Base-by-base conservation (phyloP, 164 flowering plant genomes). In the Aristolochia contorta region DNA sequence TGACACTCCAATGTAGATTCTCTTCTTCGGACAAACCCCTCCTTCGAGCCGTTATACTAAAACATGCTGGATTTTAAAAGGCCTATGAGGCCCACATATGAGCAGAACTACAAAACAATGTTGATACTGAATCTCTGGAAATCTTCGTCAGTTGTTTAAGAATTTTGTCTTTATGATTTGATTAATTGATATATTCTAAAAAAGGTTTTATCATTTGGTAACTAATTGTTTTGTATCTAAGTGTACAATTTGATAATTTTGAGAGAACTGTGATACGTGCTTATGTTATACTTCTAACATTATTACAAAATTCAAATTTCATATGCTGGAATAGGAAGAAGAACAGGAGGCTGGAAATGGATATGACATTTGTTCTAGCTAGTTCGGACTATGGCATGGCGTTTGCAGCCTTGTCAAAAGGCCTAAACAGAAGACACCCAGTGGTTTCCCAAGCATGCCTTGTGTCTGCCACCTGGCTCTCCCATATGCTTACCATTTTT, bases 371-470 rank as follows among this genome's bases (percentile, higher is more conserved):
- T 68, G 85, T 74, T 69, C 67, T 88, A 30, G 90, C 70, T 60
- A 80, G 81, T 72, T 90, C 85, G 73, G 96, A 88, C 65, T 85
- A 84, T 60, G 92, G 96, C 55, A 72, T 85, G 19, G 63, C 85
- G 58, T 85, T 88, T 79, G 92, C 84, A 69, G 90, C 85, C 69
- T 77, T 88, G 54, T 83, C 85, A 54, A 86, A 84, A 69, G 90
- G 96, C 65, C 56, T 88, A n/a, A n/a, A 74, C 59, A 85, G 90
- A 64, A 74, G 62, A 75, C 55, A 72, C 48, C 75, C 79, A 54
- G 85, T 82, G 53, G 54, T 88, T 67, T 59, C 64, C 27, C 74
- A 84, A 15, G 76, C 80, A 57, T 82, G 90, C 67, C 84, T 85
- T 75, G 74, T 79, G 58, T 71, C 90, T n/a, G 84, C 96, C 23